Evolutionary conservation across 179 eudicot genomes (phyloP).

Genomic region (Camellia oleifera): DNA sequence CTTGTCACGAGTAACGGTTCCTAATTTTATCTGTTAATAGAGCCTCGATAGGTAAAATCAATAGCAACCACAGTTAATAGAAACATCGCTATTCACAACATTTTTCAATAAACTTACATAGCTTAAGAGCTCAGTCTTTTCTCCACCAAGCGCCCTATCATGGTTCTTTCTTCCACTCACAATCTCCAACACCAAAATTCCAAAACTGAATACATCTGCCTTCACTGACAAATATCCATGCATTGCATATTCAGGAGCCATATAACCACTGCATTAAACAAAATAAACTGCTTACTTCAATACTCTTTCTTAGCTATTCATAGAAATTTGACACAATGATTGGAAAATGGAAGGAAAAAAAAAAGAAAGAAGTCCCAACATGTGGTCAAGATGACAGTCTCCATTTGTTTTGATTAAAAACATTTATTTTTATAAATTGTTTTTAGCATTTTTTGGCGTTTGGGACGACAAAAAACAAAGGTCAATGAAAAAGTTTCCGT

Average conservation of each 20-base stretch:
- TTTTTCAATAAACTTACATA: conserved; percentile 48
- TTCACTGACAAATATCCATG: conserved; percentile 76
- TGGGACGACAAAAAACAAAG: too few relatives aligned
- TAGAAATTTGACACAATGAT: background rate
- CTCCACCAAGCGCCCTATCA: conserved; percentile 45
- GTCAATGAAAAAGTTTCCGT: too few relatives aligned
- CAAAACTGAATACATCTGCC: conserved; percentile 82
- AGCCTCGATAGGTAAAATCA: background rate
- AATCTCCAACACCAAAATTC: conserved; percentile 69
- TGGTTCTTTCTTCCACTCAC: conserved; percentile 74
- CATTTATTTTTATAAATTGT: too few relatives aligned
- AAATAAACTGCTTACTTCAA: background rate
- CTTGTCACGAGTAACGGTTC: background rate
- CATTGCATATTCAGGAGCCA: conserved; percentile 92
- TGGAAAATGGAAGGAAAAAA: background rate
- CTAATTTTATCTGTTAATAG: background rate
- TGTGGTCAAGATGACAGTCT: background rate
- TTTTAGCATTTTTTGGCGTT: too few relatives aligned
- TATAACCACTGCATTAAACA: conserved; percentile 64
- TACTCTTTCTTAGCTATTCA: background rate
- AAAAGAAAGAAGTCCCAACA: background rate
- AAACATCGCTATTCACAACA: background rate
- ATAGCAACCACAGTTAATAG: background rate
- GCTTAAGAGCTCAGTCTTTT: conserved; percentile 62
- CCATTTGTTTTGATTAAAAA: too few relatives aligned